These are phyloP conservation scores for Xylaria sp. DNA, from an alignment of 2,329 filamentous ascomycete species.

Conservation along the genomic window DNA sequence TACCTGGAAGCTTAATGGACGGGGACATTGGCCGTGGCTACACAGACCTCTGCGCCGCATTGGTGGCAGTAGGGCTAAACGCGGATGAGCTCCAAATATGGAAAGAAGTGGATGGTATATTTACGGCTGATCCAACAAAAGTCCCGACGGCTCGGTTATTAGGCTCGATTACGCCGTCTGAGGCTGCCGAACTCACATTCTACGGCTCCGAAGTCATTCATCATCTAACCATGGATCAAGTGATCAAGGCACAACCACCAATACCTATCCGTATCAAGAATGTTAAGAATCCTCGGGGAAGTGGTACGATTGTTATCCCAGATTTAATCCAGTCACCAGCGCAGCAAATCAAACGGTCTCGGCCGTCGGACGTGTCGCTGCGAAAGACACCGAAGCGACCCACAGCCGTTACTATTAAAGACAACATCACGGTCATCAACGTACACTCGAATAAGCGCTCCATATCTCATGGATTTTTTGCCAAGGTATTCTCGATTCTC, in stretches of 20 bases:
- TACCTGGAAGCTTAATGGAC: slow-evolving; percentile 89
- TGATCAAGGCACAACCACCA: slow-evolving; percentile 79
- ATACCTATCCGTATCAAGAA: slow-evolving; percentile 93
- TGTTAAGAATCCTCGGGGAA: slow-evolving; percentile 84
- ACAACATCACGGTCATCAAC: slow-evolving; percentile 95
- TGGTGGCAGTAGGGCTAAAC: slow-evolving; percentile 87
- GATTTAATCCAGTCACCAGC: slow-evolving; percentile 68
- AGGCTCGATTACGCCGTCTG: slow-evolving; percentile 86
- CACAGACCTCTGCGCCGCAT: slow-evolving; percentile 92
- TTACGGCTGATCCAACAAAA: slow-evolving; percentile 82
- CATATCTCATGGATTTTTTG: slow-evolving; percentile 95
- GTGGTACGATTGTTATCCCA: slow-evolving; percentile 84
- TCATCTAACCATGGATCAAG: slow-evolving; percentile 98
- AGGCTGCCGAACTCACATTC: slow-evolving; percentile 95
- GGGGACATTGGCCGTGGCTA: slow-evolving; percentile 93
- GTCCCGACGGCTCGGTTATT: slow-evolving; percentile 94
- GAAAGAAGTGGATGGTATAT: slow-evolving; percentile 99
- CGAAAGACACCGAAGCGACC: slow-evolving; percentile 75
- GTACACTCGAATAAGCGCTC: slow-evolving; percentile 98
- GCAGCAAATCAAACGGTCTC: slow-evolving; percentile 67
- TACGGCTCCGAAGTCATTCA: slow-evolving; percentile 98
- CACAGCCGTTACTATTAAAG: slow-evolving; percentile 95
- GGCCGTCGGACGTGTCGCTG: slow-evolving; percentile 58
- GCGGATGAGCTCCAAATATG: slow-evolving; percentile 94
- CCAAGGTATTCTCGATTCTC: slow-evolving; percentile 90